Conservation (phyloP, 2,329 filamentous ascomycete genomes). For the Arthroderma uncinatum region DNA sequence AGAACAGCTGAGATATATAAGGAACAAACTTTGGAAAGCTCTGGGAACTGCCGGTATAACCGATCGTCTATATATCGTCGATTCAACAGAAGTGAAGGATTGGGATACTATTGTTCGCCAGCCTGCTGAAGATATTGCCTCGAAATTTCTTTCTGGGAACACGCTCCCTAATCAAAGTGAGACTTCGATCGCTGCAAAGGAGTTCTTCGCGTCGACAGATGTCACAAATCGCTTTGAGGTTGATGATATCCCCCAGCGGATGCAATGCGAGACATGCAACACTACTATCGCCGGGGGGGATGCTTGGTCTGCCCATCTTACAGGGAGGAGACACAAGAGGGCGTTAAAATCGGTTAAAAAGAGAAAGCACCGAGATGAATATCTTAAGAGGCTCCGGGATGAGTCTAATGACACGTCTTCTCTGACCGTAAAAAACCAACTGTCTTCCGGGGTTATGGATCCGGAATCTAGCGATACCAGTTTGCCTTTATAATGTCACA, state of each 20-base stretch:
- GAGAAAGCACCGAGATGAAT: constrained; percentile 24
- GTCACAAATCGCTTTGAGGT: constrained; percentile 36
- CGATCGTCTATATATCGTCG: constrained; percentile 61
- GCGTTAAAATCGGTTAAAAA: constrained; percentile 30
- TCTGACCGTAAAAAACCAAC: background rate
- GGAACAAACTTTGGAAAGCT: constrained; percentile 64
- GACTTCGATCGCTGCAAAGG: constrained; percentile 46
- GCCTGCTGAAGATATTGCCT: constrained; percentile 52
- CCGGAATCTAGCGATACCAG: background rate
- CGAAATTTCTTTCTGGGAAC: constrained; percentile 50
- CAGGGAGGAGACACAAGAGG: constrained; percentile 48
- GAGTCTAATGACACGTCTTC: background rate
- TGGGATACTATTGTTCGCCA: constrained; percentile 56
- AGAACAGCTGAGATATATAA: constrained; percentile 77
- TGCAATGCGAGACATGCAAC: constrained; percentile 58
- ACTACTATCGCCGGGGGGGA: constrained; percentile 37
- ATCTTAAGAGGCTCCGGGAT: constrained; percentile 21
- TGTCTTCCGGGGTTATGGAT: background rate
- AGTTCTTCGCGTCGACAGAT: constrained; percentile 47
- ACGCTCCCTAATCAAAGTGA: constrained; percentile 45
- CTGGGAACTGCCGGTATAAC: constrained; percentile 46
- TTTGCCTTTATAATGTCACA: background rate
- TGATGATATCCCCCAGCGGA: constrained; percentile 41
- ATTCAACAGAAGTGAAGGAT: constrained; percentile 57
- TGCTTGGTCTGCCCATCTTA: constrained; percentile 45